These are phyloP conservation scores for Fusarium neocosmosporiellum DNA, from an alignment of 2,329 filamentous ascomycete genomes.

Conservation along the genomic window DNA sequence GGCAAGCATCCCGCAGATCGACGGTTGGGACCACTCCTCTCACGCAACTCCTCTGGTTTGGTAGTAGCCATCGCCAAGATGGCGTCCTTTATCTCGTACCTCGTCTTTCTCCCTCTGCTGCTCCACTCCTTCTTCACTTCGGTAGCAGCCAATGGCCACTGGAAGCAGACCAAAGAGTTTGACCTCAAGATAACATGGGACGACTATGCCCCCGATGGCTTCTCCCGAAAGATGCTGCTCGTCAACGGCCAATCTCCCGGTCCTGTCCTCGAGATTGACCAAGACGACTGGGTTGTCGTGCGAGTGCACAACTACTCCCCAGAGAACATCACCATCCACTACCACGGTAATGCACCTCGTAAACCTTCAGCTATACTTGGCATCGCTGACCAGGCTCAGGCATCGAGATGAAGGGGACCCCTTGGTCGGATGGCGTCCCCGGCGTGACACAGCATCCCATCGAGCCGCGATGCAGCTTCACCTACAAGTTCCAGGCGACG, in stretches of 20 bases:
- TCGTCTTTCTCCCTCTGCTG: conserved; percentile 14
- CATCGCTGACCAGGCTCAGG: conserved; percentile 43
- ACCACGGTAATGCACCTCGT: conserved; percentile 53
- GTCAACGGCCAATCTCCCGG: conserved; percentile 73
- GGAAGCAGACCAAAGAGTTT: conserved; percentile 36
- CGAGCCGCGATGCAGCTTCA: conserved; percentile 58
- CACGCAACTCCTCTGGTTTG: neutral
- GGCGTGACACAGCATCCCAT: conserved; percentile 67
- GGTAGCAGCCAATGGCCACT: conserved; percentile 9
- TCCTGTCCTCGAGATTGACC: conserved; percentile 64
- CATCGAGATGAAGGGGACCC: conserved; percentile 62
- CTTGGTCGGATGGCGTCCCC: conserved; percentile 71
- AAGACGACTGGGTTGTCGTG: conserved; percentile 62
- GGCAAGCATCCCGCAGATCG: neutral
- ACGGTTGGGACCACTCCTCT: neutral
- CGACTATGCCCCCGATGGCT: conserved; percentile 56
- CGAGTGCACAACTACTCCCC: conserved; percentile 59
- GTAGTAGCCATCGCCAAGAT: conserved; percentile 11
- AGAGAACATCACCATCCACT: conserved; percentile 61
- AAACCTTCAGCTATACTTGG: rapidly evolving
- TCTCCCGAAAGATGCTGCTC: conserved; percentile 57
- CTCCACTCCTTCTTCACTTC: conserved; percentile 8
- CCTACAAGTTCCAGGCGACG: conserved; percentile 65
- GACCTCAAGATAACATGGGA: conserved; percentile 52
- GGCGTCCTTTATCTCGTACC: conserved; percentile 2